Percentiles rank a stretch among this genome's conserved stretches.
Evolutionary conservation across 164 flowering plant species (phyloP).

Genomic region (Berberis thunbergii): DNA sequence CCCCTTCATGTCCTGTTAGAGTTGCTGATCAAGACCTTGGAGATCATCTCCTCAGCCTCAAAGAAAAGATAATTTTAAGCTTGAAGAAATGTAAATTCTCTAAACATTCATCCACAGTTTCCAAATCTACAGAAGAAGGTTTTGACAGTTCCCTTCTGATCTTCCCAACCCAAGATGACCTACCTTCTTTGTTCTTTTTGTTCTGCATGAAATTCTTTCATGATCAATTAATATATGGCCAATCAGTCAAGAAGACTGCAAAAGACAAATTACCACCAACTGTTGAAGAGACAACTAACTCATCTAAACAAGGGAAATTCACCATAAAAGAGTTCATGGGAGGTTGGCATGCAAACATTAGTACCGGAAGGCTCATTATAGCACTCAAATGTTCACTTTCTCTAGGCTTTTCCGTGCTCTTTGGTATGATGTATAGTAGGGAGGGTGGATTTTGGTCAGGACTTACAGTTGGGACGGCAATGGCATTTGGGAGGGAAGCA

Average conservation of each 20-base stretch:
- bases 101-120: conserved; percentile 28
- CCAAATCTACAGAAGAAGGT: conserved; percentile 24
- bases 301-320: conserved; percentile 13
- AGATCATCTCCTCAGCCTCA: conserved; percentile 17
- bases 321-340: conserved; percentile 3
- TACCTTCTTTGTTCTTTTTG: conserved; percentile 68
- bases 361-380: conserved; percentile 29
- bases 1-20: conserved; percentile 25
- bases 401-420: conserved; percentile 55
- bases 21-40: conserved; percentile 24
- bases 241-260: background rate
- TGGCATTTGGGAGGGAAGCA: conserved; percentile 57
- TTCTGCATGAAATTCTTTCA: conserved; percentile 60
- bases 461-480: conserved; percentile 55
- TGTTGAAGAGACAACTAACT: conserved; percentile 3
- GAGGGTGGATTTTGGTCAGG: conserved; percentile 73
- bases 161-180: conserved; percentile 24
- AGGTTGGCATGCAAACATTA: conserved; percentile 10
- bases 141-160: conserved; percentile 22
- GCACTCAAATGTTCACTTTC: conserved; percentile 69
- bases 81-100: conserved; percentile 24
- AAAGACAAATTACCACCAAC: background rate
- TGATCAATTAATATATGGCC: conserved; percentile 11
- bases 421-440: conserved; percentile 61
- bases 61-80: conserved; percentile 21